Conservation (phyloP, 73 alveolate species). For the Paramecium sexaurelia region DNA sequence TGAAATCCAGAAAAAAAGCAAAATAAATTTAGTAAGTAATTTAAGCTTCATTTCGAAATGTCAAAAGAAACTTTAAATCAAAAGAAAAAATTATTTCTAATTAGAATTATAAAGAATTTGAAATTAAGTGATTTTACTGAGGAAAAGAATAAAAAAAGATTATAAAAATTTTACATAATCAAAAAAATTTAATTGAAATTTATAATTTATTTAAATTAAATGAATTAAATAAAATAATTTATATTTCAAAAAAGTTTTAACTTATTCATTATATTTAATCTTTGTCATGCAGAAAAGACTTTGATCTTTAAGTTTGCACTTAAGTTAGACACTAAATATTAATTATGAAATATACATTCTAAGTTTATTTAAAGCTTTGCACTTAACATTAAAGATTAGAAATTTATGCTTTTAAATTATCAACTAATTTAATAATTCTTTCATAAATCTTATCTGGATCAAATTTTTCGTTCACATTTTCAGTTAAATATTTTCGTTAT, state of each 20-base stretch:
- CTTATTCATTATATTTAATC: not conserved
- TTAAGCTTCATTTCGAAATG: slow-evolving; percentile 16
- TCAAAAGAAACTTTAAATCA: not conserved
- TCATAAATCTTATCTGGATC: slow-evolving; percentile 67
- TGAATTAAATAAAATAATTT: not conserved
- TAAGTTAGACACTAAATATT: not conserved
- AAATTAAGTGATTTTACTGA: not conserved
- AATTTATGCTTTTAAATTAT: slow-evolving; percentile 29
- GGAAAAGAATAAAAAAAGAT: not conserved
- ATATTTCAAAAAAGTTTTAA: not conserved
- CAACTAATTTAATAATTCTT: slow-evolving; percentile 56
- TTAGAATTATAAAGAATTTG: not conserved
- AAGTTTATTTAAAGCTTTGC: not conserved
- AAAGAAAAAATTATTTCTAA: not conserved
- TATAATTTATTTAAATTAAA: not conserved
- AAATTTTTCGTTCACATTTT: slow-evolving; percentile 53
- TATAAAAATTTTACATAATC: not conserved
- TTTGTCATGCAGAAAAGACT: not conserved
- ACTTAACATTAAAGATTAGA: not conserved
- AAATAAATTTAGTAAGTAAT: slow-evolving; percentile 20
- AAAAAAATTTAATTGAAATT: not conserved
- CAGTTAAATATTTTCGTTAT: slow-evolving; percentile 56
- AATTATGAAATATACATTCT: not conserved
- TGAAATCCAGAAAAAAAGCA: slow-evolving; percentile 31
- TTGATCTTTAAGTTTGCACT: not conserved